phyloP scores from a whole-genome alignment of 768 basidiomycete species.

The Boletus eberwhitei region DNA sequence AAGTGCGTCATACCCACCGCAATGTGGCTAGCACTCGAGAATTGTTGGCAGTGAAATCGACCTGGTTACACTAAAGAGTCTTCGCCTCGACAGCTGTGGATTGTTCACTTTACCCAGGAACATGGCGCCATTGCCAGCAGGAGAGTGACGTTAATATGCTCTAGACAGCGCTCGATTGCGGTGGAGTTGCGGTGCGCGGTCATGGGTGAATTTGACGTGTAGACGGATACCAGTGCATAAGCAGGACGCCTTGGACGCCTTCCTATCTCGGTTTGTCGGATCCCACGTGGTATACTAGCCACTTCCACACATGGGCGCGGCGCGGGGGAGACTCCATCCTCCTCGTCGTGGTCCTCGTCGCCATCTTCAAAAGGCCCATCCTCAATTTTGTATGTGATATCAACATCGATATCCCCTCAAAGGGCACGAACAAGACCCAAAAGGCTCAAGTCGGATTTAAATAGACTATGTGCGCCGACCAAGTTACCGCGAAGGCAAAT shows the following conservation, averaged over 20 bases:
- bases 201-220: constrained; percentile 11
- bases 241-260: not conserved
- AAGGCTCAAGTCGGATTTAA: not conserved
- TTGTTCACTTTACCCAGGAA: not conserved
- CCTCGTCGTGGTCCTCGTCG: not conserved
- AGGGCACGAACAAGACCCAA: not conserved
- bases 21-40: not conserved
- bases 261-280: not conserved
- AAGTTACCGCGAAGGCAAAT: not conserved
- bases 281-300: not conserved
- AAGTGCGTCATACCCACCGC: constrained; percentile 6
- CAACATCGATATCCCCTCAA: not conserved
- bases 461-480: not conserved
- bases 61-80: not conserved
- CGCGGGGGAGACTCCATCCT: not conserved
- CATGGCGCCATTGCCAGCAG: constrained; percentile 1
- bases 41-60: not conserved
- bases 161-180: not conserved
- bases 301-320: not conserved
- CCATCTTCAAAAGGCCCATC: not conserved
- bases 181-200: constrained; percentile 1
- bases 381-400: not conserved
- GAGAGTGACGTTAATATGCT: not conserved
- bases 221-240: constrained; percentile 3
- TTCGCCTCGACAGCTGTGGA: constrained; percentile 5